Evolutionary conservation across 2,329 filamentous ascomycete species (phyloP).

Genomic region (Verticillium nubilum): DNA sequence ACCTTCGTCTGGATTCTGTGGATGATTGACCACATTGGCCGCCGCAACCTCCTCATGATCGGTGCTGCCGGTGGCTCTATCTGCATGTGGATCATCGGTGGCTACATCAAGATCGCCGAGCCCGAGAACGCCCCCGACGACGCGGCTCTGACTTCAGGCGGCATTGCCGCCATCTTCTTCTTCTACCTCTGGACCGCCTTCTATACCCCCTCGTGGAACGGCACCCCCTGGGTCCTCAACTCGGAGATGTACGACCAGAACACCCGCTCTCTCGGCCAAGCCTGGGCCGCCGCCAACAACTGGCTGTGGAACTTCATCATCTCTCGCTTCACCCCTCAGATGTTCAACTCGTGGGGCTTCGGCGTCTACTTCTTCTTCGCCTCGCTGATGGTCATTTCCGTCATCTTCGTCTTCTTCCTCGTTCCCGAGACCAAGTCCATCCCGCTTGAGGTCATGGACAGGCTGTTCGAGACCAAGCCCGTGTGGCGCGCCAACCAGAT

Average conservation of each 20-base stretch:
- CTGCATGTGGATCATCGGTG: conserved; percentile 57
- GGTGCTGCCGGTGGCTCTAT: conserved; percentile 52
- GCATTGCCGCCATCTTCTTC: conserved; percentile 60
- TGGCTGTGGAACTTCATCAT: conserved; percentile 72
- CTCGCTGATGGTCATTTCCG: conserved; percentile 51
- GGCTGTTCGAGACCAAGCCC: conserved; percentile 48
- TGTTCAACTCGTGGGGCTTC: conserved; percentile 54
- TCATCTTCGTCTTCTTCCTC: conserved; percentile 56
- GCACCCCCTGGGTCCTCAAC: conserved; percentile 71
- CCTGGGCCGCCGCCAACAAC: conserved; percentile 65
- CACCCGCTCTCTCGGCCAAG: conserved; percentile 58
- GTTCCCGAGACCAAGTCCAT: conserved; percentile 63
- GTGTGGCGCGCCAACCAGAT: conserved; percentile 34
- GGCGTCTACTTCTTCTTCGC: conserved; percentile 68
- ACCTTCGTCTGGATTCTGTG: conserved; percentile 66
- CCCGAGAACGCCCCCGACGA: conserved; percentile 20
- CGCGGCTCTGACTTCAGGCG: conserved; percentile 31
- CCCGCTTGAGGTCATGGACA: conserved; percentile 60
- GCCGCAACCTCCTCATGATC: conserved; percentile 55
- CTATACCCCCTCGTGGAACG: conserved; percentile 70
- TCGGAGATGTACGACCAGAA: conserved; percentile 50
- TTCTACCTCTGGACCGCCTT: conserved; percentile 71
- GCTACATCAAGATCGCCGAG: conserved; percentile 43
- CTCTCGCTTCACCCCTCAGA: conserved; percentile 60
- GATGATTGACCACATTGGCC: conserved; percentile 56